These are phyloP conservation scores for Emergomyces africanus DNA, from an alignment of 2,329 filamentous ascomycete species.

Conservation along the genomic window DNA sequence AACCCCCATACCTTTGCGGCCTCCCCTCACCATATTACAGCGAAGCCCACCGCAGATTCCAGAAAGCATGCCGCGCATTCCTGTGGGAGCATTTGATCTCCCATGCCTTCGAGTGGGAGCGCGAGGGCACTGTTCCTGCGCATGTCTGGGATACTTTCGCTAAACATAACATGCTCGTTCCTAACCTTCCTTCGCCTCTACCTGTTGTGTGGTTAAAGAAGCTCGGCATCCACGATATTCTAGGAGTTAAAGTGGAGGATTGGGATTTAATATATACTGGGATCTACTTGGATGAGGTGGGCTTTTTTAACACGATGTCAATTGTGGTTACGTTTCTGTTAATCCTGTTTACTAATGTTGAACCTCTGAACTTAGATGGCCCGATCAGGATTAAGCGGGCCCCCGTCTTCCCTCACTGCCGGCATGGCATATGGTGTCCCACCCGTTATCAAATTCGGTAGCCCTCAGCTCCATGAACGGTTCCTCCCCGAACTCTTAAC, in stretches of 20 bases:
- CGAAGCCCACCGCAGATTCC: slow-evolving; percentile 51
- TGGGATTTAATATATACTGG: slow-evolving; percentile 59
- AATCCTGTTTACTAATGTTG: background rate
- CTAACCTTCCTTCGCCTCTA: slow-evolving; percentile 54
- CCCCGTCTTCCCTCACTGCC: slow-evolving; percentile 51
- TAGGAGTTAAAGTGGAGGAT: slow-evolving; percentile 57
- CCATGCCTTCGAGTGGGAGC: slow-evolving; percentile 58
- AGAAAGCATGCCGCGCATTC: slow-evolving; percentile 55
- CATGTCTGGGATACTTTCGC: slow-evolving; percentile 54
- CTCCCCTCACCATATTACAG: slow-evolving; percentile 62
- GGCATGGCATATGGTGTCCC: slow-evolving; percentile 63
- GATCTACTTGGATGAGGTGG: slow-evolving; percentile 56
- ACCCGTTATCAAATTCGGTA: slow-evolving; percentile 57
- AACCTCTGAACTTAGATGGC: slow-evolving; percentile 41
- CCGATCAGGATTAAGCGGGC: slow-evolving; percentile 52
- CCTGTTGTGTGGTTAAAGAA: slow-evolving; percentile 55
- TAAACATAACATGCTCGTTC: slow-evolving; percentile 55
- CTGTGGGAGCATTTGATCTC: slow-evolving; percentile 49
- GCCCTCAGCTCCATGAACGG: slow-evolving; percentile 46
- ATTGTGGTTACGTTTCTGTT: slow-evolving; percentile 40
- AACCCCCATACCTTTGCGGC: slow-evolving; percentile 58
- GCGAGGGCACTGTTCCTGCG: slow-evolving; percentile 47
- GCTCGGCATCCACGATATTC: slow-evolving; percentile 52
- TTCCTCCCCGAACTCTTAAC: slow-evolving; percentile 56
- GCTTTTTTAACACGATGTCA: background rate